Evolutionary conservation across 495 filamentous ascomycete genomes (phyloP).

Genomic region (Stereocaulon alpinum): DNA sequence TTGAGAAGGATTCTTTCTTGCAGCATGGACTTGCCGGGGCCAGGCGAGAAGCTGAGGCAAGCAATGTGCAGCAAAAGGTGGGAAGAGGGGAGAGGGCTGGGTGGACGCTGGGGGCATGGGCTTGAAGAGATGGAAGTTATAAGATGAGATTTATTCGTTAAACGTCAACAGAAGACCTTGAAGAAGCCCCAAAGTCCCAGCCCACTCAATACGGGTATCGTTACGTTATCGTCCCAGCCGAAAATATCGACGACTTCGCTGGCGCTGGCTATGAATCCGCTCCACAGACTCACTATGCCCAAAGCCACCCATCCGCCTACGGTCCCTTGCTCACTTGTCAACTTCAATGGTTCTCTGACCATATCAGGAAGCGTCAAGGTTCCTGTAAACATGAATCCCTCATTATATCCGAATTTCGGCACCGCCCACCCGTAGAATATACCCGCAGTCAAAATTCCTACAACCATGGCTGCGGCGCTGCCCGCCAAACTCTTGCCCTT

Average conservation of each 20-base stretch:
- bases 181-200: slow-evolving; percentile 88
- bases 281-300: slow-evolving; percentile 76
- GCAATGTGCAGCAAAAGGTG: slow-evolving; percentile 45
- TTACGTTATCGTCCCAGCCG: slow-evolving; percentile 93
- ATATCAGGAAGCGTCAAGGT: slow-evolving; percentile 51
- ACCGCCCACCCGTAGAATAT: slow-evolving; percentile 83
- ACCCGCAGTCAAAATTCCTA: slow-evolving; percentile 69
- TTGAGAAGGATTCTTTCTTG: slow-evolving; percentile 78
- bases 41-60: slow-evolving; percentile 49
- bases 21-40: slow-evolving; percentile 67
- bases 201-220: slow-evolving; percentile 86
- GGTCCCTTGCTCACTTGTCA: slow-evolving; percentile 36
- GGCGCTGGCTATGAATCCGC: slow-evolving; percentile 72
- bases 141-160: neutral
- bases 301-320: slow-evolving; percentile 61
- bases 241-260: slow-evolving; percentile 89
- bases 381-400: slow-evolving; percentile 75
- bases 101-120: slow-evolving; percentile 79
- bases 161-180: slow-evolving; percentile 54
- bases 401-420: slow-evolving; percentile 53
- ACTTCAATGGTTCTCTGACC: slow-evolving; percentile 38
- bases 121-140: slow-evolving; percentile 17
- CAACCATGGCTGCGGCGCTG: slow-evolving; percentile 67
- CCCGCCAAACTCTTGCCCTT: slow-evolving; percentile 87
- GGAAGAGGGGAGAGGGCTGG: slow-evolving; percentile 41